Percentiles rank a stretch among this genome's conserved stretches.
These are phyloP conservation scores for Carpinus viminea DNA, from an alignment of 306 rosid species.

Conservation along the genomic window DNA sequence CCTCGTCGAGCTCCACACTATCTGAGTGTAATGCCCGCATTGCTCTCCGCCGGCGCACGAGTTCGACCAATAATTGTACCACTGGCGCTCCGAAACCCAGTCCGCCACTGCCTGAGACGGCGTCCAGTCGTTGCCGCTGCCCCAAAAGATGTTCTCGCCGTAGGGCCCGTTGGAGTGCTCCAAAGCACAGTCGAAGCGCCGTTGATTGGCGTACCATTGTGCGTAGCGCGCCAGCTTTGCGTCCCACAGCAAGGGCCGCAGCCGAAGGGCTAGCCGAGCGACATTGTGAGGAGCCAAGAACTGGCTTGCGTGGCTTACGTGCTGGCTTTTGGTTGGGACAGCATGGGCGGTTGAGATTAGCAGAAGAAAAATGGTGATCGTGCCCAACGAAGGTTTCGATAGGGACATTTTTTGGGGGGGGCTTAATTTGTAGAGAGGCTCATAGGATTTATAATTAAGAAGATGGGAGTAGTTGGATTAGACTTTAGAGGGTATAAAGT, in stretches of 20 bases:
- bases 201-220: slow-evolving; percentile 63
- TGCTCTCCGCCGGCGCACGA: slow-evolving; percentile 53
- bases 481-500: slow-evolving; percentile 14
- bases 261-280: slow-evolving; percentile 43
- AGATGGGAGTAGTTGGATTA: slow-evolving; percentile 26
- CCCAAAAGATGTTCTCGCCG: slow-evolving; percentile 97
- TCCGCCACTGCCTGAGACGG: slow-evolving; percentile 68
- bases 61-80: slow-evolving; percentile 55
- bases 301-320: slow-evolving; percentile 32
- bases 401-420: background rate
- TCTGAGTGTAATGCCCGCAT: slow-evolving; percentile 92
- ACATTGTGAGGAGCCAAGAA: slow-evolving; percentile 72
- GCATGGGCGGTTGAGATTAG: slow-evolving; percentile 30
- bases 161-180: slow-evolving; percentile 79
- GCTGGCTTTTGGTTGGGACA: background rate
- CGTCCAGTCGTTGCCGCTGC: slow-evolving; percentile 75
- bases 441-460: slow-evolving; percentile 13
- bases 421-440: background rate
- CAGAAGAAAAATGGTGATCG: slow-evolving; percentile 23
- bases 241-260: slow-evolving; percentile 60
- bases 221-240: slow-evolving; percentile 54
- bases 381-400: background rate
- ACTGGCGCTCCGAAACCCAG: slow-evolving; percentile 65
- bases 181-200: slow-evolving; percentile 66
- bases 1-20: slow-evolving; percentile 63